These are phyloP conservation scores for Leccinum subgranulosum DNA, from an alignment of 768 basidiomycete species.

Conservation along the genomic window DNA sequence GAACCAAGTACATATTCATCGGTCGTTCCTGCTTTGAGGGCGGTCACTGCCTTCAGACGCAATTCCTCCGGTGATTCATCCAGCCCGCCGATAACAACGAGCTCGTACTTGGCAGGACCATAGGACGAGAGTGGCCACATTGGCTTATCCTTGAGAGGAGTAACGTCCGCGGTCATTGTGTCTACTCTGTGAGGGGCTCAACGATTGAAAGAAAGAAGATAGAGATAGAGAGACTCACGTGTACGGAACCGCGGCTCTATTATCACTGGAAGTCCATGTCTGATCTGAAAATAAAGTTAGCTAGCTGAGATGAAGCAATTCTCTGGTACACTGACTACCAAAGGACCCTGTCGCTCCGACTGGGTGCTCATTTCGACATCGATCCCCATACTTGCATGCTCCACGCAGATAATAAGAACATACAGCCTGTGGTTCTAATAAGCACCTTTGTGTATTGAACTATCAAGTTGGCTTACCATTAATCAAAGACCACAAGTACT, in stretches of 20 bases:
- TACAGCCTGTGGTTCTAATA: constrained; percentile 39
- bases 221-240: constrained; percentile 29
- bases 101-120: constrained; percentile 73
- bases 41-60: constrained; percentile 57
- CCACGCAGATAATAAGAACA: constrained; percentile 66
- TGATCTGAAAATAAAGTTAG: constrained; percentile 32
- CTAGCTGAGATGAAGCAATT: constrained; percentile 8
- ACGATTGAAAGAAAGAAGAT: not conserved
- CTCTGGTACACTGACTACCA: constrained; percentile 44
- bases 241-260: constrained; percentile 34
- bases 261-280: constrained; percentile 37
- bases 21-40: constrained; percentile 49
- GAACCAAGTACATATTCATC: constrained; percentile 65
- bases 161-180: constrained; percentile 61
- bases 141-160: constrained; percentile 60
- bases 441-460: not conserved
- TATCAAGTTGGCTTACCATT: constrained; percentile 13
- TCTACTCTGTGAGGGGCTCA: constrained; percentile 45
- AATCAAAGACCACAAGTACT: not conserved
- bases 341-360: constrained; percentile 36
- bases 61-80: constrained; percentile 83
- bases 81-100: constrained; percentile 56
- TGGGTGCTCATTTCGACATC: constrained; percentile 68
- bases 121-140: constrained; percentile 78
- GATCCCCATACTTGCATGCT: constrained; percentile 60